Evolutionary conservation across 1,139 yeast species (phyloP).

Genomic region (Kodamaea ohmeri): DNA sequence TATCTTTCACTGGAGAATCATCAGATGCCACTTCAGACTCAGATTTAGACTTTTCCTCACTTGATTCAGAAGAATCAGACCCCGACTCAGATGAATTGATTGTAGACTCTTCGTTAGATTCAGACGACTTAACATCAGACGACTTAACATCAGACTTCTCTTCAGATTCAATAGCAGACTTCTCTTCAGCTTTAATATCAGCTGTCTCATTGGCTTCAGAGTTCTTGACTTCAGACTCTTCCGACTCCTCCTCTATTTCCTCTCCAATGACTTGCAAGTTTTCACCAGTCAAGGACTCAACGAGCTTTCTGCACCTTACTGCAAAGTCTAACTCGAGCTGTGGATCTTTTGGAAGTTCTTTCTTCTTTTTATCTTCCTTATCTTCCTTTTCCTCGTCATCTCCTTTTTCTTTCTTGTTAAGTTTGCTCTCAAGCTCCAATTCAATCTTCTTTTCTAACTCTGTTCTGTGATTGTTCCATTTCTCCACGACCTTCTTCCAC

Average conservation of each 20-base stretch:
- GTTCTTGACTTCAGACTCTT: constrained; percentile 4
- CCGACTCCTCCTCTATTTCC: constrained; percentile 9
- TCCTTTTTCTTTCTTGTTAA: constrained; percentile 17
- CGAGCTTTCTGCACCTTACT: constrained; percentile 40
- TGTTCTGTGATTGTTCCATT: constrained; percentile 57
- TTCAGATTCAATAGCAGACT: neutral
- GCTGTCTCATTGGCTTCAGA: neutral
- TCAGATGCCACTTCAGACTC: neutral
- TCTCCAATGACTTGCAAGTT: constrained; percentile 35
- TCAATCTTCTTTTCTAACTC: constrained; percentile 40
- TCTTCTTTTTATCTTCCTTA: constrained; percentile 17
- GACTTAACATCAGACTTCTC: neutral
- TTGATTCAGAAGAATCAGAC: too few species aligned
- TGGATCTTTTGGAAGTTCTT: constrained; percentile 12
- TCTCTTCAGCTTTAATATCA: constrained; percentile 1
- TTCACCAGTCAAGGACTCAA: constrained; percentile 38
- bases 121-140: neutral
- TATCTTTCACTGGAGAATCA: constrained; percentile 4
- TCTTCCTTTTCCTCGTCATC: constrained; percentile 18
- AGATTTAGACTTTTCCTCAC: too few species aligned
- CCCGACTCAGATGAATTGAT: too few species aligned
- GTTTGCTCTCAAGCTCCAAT: constrained; percentile 29
- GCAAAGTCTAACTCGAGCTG: constrained; percentile 34
- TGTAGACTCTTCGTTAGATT: too few species aligned
- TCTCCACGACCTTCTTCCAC: constrained; percentile 43